Conservation (phyloP, 441 rosid genomes). For the Adansonia madagascariensis region DNA sequence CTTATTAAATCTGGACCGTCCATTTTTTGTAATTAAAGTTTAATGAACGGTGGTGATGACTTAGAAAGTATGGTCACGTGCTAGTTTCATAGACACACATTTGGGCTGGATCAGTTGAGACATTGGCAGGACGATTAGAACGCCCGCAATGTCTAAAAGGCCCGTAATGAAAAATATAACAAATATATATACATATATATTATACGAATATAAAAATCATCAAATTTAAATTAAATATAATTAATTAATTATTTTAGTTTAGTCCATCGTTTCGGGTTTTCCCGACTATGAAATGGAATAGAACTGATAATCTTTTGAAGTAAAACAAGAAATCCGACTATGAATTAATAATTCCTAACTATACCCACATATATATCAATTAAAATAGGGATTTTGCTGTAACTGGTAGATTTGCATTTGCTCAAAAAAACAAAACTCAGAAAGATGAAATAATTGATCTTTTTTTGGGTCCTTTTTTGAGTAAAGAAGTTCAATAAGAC, state of each 20-base stretch:
- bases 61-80: too few species aligned
- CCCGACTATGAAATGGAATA: not conserved
- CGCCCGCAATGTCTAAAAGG: too few species aligned
- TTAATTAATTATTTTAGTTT: too few species aligned
- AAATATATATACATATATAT: too few species aligned
- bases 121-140: too few species aligned
- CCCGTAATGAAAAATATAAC: too few species aligned
- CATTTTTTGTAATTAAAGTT: not conserved
- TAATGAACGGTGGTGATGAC: not conserved
- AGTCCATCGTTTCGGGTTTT: too few species aligned
- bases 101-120: not conserved
- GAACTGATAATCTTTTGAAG: not conserved
- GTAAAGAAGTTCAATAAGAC: not conserved
- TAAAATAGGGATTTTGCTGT: constrained; percentile 20
- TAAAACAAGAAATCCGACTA: not conserved
- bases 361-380: constrained; percentile 25
- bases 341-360: constrained; percentile 34
- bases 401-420: constrained; percentile 10
- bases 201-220: too few species aligned
- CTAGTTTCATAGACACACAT: not conserved
- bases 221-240: too few species aligned
- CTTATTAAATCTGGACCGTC: not conserved
- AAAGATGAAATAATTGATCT: too few species aligned
- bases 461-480: too few species aligned
- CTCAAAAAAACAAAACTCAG: too few species aligned